Percentiles rank a stretch among this genome's conserved stretches.
phyloP scores from a whole-genome alignment of 139 green algal species.

The Coccomyxa sp. region DNA sequence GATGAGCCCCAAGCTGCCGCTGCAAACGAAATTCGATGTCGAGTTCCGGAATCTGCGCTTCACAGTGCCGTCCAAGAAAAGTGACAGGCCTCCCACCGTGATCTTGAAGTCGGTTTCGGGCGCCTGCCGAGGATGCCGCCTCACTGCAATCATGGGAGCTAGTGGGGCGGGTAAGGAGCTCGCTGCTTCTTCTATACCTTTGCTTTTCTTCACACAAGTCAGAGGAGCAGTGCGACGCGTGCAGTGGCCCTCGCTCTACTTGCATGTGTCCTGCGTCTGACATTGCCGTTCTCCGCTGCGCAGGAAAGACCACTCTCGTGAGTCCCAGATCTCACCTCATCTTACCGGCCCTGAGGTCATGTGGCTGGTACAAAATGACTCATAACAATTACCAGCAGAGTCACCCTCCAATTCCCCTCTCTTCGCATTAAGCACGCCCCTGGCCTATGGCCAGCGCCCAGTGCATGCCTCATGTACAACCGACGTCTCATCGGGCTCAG shows the following conservation, averaged over 20 bases:
- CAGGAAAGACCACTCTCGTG: conserved; percentile 1
- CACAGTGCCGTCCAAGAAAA: neutral
- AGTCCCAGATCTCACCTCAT: neutral
- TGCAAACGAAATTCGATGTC: neutral
- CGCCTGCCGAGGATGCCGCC: neutral
- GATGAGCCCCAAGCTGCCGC: too few relatives aligned
- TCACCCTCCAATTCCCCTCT: too few relatives aligned
- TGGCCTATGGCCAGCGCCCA: too few relatives aligned
- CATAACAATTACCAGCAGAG: too few relatives aligned
- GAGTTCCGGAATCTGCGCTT: neutral
- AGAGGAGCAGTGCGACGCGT: too few relatives aligned
- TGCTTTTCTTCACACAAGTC: neutral
- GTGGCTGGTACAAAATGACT: too few relatives aligned
- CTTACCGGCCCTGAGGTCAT: too few relatives aligned
- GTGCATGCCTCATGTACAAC: too few relatives aligned
- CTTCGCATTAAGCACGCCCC: too few relatives aligned
- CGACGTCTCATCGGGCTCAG: too few relatives aligned
- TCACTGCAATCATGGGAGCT: conserved; percentile 1
- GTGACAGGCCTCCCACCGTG: neutral
- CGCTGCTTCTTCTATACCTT: neutral
- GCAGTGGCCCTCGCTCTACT: too few relatives aligned
- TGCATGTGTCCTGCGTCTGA: neutral
- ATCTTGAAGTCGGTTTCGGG: neutral
- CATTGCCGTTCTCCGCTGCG: neutral
- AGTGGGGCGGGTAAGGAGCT: neutral